Evolutionary conservation across 352 stramenopile genomes (phyloP), one percentile per base, ranked within the genome.

Genomic region (Globisporangium sylvaticum): DNA sequence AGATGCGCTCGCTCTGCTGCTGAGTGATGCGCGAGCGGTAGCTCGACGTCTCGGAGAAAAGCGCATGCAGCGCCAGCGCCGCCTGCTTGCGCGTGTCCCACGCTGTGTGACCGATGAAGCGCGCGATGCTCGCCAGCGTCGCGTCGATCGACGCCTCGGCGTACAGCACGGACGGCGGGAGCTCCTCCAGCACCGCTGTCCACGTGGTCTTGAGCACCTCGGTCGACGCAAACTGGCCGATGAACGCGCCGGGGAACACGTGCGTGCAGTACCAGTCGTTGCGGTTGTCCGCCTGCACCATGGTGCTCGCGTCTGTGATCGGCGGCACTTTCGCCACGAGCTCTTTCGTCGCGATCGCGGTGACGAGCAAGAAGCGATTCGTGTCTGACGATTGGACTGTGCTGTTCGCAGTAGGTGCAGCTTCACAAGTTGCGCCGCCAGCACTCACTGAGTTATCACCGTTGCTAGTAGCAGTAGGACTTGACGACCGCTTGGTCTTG

Each of bases 11-110:
- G 8, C 77, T 70, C 62, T 89, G 84, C 32, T 74, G 63, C 22
- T 55, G 9, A 20, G 77, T 80, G 20, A 91, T 67, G 57, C 76
- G 78, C 10, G 68, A 70, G 27, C 75, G 71, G 67, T 89, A 89
- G 50, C 74, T 77, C 18, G 62, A 67, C 3, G 77, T 73, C 3
- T 46, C 18, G 0, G 67, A 68, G 42, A 91, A 90, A 29, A 92
- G 74, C 24, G 81, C 72, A 32, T 88, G 76, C 15, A 94, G 69
- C 15, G 87, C 83, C n/a, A 71, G 72, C 25, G 81, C 76, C n/a
- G 81, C 87, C 60, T 94, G 87, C 22, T 75, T 74, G 22, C 87
- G 81, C 31, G 83, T 89, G 63, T 92, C 87, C 87, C 87, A 94
- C 46, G 87, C 87, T 14, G 86, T 76, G 66, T 94, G 87, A 15